Evolutionary conservation across 225 moss, liverwort and hornwort genomes (phyloP), one percentile per base, ranked within the genome.

Genomic region (Polytrichum commune): DNA sequence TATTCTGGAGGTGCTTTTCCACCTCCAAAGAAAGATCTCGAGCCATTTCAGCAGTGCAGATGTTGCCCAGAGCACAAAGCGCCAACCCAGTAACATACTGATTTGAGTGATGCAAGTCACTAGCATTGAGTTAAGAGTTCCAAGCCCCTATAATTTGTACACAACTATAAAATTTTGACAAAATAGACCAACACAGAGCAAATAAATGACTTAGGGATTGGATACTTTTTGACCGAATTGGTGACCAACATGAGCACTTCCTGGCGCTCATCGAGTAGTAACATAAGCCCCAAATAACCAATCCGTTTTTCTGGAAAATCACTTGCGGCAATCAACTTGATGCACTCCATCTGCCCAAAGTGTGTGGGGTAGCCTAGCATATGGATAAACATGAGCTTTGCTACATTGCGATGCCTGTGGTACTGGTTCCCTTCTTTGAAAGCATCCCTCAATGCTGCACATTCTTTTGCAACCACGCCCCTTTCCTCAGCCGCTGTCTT

Each of bases 31-130:
- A 84, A 76, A 98, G 88, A 77, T 98, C 97, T 67, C 85, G 83
- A 53, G 92, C 91, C 97, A 98, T 98, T 78, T 95, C 80, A 75
- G 90, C 75, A 27, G 97, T 92, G 75, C 97, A 95, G 60, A 95
- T 83, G 62, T 95, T 98, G 74, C 94, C 97, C 54, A 98, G 79
- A 76, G 94, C 80, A 91, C 97, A 98, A 18, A 98, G 85, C 22
- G 97, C 97, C 77, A 98, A 83, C 62, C 97, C 97, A 76, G 81
- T 86, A 70, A 98, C 87, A 68, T 91, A 84, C 65, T 98, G 94
- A 78, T 95, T 98, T 86, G 80, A 27, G 78, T 98, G 88, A 73
- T 91, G 77, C 74, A 98, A 77, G 78, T 98, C 97, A 82, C 94
- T 98, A 27, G 18, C 71, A 35, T 70, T 70, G 29, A 80, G 86